phyloP scores from a whole-genome alignment of 1,284 basidiomycete genomes.

The Rhodotorula glutinis region DNA sequence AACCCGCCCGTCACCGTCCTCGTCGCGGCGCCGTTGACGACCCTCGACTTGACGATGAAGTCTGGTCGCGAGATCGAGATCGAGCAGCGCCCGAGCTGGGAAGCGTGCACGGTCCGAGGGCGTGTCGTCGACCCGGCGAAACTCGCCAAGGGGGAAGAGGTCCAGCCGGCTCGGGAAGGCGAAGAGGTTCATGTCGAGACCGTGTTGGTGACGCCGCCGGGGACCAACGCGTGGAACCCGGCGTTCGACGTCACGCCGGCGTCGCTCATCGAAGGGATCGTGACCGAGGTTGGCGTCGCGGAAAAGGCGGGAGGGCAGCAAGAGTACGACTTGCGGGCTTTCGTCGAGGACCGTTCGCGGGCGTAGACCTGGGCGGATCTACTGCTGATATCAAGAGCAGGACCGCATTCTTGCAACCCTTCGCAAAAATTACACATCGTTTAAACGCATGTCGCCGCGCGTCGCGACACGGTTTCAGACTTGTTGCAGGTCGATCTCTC shows the following conservation, averaged over 20 bases:
- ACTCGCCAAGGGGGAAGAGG: constrained; percentile 50
- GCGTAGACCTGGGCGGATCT: background rate
- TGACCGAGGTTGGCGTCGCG: constrained; percentile 45
- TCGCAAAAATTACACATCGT: too few species aligned
- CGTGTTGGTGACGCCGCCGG: constrained; percentile 63
- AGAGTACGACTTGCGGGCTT: constrained; percentile 37
- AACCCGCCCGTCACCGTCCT: constrained; percentile 80
- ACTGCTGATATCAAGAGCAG: too few species aligned
- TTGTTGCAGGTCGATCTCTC: too few species aligned
- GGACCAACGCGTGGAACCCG: constrained; percentile 71
- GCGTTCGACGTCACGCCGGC: constrained; percentile 92
- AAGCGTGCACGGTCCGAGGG: constrained; percentile 81
- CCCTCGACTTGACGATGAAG: constrained; percentile 76
- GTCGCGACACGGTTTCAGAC: too few species aligned
- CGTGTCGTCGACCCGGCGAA: constrained; percentile 47
- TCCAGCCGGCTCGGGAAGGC: constrained; percentile 54
- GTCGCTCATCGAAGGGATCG: constrained; percentile 54
- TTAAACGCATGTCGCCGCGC: too few species aligned
- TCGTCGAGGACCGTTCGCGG: constrained; percentile 25
- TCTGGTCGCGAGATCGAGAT: constrained; percentile 77
- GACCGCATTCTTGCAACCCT: too few species aligned
- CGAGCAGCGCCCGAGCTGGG: constrained; percentile 77
- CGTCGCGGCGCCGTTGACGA: constrained; percentile 83
- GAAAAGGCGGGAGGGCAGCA: constrained; percentile 49
- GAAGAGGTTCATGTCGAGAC: constrained; percentile 66